Evolutionary conservation across 305 asterid genomes (phyloP).

Genomic region (Withania somnifera): DNA sequence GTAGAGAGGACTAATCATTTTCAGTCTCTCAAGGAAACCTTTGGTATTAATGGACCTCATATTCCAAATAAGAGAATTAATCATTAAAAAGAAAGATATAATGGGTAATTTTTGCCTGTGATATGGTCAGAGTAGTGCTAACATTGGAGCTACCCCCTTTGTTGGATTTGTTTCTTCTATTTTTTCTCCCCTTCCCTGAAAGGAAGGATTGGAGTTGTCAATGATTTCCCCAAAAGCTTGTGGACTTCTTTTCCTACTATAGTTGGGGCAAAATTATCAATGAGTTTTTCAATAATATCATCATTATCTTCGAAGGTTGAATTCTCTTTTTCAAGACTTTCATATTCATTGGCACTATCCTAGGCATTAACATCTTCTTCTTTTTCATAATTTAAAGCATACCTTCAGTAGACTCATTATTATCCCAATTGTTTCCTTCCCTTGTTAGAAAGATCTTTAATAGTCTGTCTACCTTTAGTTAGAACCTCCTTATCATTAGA

Average conservation of each 20-base stretch:
- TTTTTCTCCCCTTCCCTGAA: background rate
- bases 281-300: no score
- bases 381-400: no score
- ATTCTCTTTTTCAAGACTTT: background rate
- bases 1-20: background rate
- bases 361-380: background rate
- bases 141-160: background rate
- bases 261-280: background rate
- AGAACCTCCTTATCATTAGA: no score
- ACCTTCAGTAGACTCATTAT: background rate
- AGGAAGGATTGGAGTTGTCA: background rate
- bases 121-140: background rate
- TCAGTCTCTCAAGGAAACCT: background rate
- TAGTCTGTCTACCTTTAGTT: no score
- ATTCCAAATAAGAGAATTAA: background rate
- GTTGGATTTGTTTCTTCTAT: no score
- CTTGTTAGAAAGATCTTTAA: no score
- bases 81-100: background rate
- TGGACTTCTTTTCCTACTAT: background rate
- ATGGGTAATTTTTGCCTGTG: background rate
- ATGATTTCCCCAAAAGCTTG: background rate
- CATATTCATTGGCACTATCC: background rate
- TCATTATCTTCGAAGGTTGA: background rate
- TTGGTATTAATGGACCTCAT: background rate
- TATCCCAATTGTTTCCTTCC: no score